Conservation (phyloP, 108 stramenopile genomes). For the Nitzschia sp. region DNA sequence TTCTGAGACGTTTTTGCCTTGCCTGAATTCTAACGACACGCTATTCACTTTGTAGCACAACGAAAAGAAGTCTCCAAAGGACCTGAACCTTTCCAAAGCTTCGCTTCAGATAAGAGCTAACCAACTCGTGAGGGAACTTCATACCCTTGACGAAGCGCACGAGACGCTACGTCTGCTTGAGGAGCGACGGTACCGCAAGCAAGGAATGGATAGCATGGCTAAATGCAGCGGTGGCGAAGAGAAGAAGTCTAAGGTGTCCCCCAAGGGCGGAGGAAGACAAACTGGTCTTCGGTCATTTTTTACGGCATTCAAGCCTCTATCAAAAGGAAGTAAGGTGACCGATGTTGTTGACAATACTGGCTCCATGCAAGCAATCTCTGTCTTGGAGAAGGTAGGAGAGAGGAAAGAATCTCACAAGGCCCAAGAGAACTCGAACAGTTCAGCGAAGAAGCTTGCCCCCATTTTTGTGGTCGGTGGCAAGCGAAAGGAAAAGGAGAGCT, state of each 20-base stretch:
- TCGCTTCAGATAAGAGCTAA: conserved; percentile 59
- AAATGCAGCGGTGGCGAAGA: conserved; percentile 1
- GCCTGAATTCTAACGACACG: not conserved
- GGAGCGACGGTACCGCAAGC: conserved; percentile 27
- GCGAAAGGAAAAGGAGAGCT: not conserved
- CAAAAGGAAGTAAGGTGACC: conserved; percentile 9
- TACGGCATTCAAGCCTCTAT: not conserved
- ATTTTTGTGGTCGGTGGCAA: not conserved
- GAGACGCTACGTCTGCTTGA: conserved; percentile 37
- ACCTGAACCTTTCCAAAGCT: conserved; percentile 42
- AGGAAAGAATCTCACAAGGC: conserved; percentile 1
- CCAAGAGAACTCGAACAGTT: conserved; percentile 10
- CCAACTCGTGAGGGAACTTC: conserved; percentile 67
- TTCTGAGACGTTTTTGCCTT: conserved; percentile 8
- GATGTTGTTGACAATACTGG: conserved; percentile 1
- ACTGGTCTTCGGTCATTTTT: conserved; percentile 38
- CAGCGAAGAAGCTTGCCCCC: conserved; percentile 2
- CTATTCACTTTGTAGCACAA: not conserved
- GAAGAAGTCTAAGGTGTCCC: not conserved
- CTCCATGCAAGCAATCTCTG: not conserved
- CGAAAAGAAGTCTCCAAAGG: conserved; percentile 7
- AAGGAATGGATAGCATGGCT: conserved; percentile 22
- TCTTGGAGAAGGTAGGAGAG: conserved; percentile 2
- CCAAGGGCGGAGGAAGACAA: conserved; percentile 19
- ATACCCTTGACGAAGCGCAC: conserved; percentile 53